Base-by-base conservation (phyloP, 768 basidiomycete genomes). In the Boletus eberwhitei region DNA sequence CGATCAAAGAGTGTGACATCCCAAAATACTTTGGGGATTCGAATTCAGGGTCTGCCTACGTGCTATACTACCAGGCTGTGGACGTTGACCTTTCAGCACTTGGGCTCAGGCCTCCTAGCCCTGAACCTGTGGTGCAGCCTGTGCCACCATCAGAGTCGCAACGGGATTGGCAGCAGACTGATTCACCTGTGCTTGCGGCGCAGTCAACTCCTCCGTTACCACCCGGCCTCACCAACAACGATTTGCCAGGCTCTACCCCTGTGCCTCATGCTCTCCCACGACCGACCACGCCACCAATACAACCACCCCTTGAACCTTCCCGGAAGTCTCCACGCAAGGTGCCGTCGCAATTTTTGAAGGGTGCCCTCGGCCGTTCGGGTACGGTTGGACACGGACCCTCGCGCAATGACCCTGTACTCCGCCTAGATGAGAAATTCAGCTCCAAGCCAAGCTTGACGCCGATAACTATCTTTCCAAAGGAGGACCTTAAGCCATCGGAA, bases 1-100 rank as follows among this genome's bases (percentile, higher is more conserved):
- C 87, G 1, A 87, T 99, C 65, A 83, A 88, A 61, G 96, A 98
- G 71, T 77, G 75, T 46, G 96, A 98, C 58, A 95, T 99, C 55
- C 80, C 85, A 48, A 88, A 87, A 66, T 99, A 96, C 73, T 99
- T 93, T 71, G 97, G 97, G 58, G 97, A 98, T 67, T 88, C 80
- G 13, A 81, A 83, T 62, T 77, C 86, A 2, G 95, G 95, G 35
- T 86, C 89, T 40, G 97, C 96, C 19, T 99, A 99, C 70, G 94
- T 98, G 24, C 79, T 99, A 36, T 98, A 96, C 74, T 99, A 98
- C 71, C 93, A 98, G 72, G 94, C 93, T 24, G 86, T 81, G 34
- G 93, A 98, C 70, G 79, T 98, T 52, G 87, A 96, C 66, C 75
- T 81, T 35, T 68, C 74, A n/a, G 75, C 79, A 21, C 79, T 95